Base-by-base conservation (phyloP, 2,329 filamentous ascomycete genomes). In the Apiospora phragmitis region DNA sequence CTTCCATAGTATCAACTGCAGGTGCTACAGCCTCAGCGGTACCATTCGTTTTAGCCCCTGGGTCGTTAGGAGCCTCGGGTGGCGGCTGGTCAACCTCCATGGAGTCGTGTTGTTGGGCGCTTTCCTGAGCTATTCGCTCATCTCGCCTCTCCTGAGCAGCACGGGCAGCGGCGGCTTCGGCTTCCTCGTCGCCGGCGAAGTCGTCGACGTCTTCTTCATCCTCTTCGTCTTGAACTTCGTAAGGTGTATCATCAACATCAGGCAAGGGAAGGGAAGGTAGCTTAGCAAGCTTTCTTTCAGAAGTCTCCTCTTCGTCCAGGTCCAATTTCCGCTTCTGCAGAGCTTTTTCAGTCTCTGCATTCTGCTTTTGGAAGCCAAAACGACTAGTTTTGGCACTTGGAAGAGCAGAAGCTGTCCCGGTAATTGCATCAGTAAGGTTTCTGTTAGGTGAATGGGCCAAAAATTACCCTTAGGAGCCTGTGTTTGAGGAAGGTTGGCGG, bases 221-320 rank as follows among this genome's bases (percentile, higher is more conserved):
- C 70, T 90, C 89, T 67, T 87, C 87, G 71, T 85, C 85, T 80
- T 90, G 87, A 77, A 88, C 87, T 77, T 85, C 87, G 79, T 90
- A 88, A 75, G 88, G 86, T 71, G 87, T 86, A 79, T 88, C 85
- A 73, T 91, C 88, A 72, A 86, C 82, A 74, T 88, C 88, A 77
- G 91, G 89, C 69, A 93, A 85, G 69, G 92, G 89, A 71, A 93
- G 89, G 74, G 92, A 92, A 71, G 95, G 95, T 72, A 99, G 90
- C 83, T 95, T 96, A 79, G 94, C 94, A 74, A 99, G 89, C 84
- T 97, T 98, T 80, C 94, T 93, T 78, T 93, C 91, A 2, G 92
- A 92, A 42, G 90, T 91, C 77, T 97, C 94, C 76, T 98, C 95
- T 77, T 98, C 95, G 72, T 93, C 95, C 76, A 98, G 91, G 75